Evolutionary conservation across 371 early-diverging fungal genomes (phyloP).

Genomic region (Sporodiniella umbellata): DNA sequence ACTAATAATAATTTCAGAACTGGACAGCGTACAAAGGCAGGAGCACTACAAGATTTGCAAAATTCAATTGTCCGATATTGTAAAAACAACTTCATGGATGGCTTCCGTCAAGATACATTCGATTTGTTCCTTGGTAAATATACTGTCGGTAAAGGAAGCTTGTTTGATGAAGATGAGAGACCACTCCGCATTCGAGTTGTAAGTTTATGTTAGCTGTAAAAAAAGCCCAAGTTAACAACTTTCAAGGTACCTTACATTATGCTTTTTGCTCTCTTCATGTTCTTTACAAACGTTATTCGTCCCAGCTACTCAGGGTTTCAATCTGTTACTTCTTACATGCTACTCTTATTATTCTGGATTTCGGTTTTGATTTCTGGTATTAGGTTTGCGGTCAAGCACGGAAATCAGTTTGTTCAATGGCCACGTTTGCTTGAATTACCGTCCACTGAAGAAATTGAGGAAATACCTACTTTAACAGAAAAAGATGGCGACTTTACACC

Average conservation of each 20-base stretch:
- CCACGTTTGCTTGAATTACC: constrained; percentile 31
- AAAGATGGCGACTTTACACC: constrained; percentile 25
- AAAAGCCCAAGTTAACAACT: background rate
- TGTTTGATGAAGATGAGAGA: constrained; percentile 15
- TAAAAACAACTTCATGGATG: constrained; percentile 93
- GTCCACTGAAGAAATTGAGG: constrained; percentile 22
- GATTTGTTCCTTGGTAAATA: constrained; percentile 80
- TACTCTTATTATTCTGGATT: constrained; percentile 44
- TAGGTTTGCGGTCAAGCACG: constrained; percentile 42
- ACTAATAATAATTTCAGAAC: constrained; percentile 42
- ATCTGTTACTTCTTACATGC: constrained; percentile 28
- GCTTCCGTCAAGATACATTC: constrained; percentile 83
- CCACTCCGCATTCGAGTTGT: constrained; percentile 50
- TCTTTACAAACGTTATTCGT: constrained; percentile 34
- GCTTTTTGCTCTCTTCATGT: constrained; percentile 44
- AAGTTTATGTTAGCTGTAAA: constrained; percentile 3
- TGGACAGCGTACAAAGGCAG: constrained; percentile 81
- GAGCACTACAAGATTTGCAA: constrained; percentile 79
- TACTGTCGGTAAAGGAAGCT: constrained; percentile 30
- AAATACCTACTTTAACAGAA: constrained; percentile 14
- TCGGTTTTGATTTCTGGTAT: constrained; percentile 46
- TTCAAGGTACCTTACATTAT: constrained; percentile 40
- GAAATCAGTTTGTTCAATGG: constrained; percentile 45
- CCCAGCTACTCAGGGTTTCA: constrained; percentile 36
- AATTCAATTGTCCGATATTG: constrained; percentile 87